phyloP scores from a whole-genome alignment of 2,329 filamentous ascomycete genomes.

The Ophiostoma perfectum region DNA sequence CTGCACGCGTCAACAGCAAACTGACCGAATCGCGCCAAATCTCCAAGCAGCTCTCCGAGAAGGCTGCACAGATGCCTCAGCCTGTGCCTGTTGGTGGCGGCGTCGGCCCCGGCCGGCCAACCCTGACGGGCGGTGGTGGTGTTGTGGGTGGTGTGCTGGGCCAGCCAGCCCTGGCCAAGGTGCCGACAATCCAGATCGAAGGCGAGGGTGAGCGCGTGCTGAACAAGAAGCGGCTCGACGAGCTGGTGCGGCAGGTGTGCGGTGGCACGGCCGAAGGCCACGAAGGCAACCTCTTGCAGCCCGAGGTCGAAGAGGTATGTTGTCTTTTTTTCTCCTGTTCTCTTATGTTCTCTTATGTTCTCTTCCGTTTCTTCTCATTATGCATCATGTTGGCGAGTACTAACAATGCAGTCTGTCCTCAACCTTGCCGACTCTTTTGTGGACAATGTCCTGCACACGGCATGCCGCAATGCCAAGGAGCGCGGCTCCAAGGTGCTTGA shows the following conservation, averaged over 20 bases:
- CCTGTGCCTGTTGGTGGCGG: slow-evolving; percentile 66
- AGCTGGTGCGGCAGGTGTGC: slow-evolving; percentile 88
- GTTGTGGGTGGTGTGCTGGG: slow-evolving; percentile 76
- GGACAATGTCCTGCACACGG: slow-evolving; percentile 78
- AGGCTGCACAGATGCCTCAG: slow-evolving; percentile 62
- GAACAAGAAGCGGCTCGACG: slow-evolving; percentile 97
- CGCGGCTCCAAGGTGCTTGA: slow-evolving; percentile 86
- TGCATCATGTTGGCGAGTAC: no score
- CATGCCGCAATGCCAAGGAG: slow-evolving; percentile 88
- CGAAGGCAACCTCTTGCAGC: slow-evolving; percentile 71
- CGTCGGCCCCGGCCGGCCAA: slow-evolving; percentile 65
- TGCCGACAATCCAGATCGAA: slow-evolving; percentile 79
- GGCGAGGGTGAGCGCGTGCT: slow-evolving; percentile 87
- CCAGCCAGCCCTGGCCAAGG: slow-evolving; percentile 76
- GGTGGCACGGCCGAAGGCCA: slow-evolving; percentile 68
- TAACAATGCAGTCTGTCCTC: slow-evolving; percentile 58
- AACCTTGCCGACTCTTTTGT: slow-evolving; percentile 91
- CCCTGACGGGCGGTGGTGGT: slow-evolving; percentile 71
- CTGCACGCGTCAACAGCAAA: slow-evolving; percentile 28
- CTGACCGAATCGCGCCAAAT: slow-evolving; percentile 68
- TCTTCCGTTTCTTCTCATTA: no score
- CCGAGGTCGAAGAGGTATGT: slow-evolving; percentile 76
- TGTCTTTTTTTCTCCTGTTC: no score
- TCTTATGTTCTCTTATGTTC: no score
- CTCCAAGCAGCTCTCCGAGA: slow-evolving; percentile 67